Conservation (phyloP, 139 green algal genomes). For the Eudorina sp. region DNA sequence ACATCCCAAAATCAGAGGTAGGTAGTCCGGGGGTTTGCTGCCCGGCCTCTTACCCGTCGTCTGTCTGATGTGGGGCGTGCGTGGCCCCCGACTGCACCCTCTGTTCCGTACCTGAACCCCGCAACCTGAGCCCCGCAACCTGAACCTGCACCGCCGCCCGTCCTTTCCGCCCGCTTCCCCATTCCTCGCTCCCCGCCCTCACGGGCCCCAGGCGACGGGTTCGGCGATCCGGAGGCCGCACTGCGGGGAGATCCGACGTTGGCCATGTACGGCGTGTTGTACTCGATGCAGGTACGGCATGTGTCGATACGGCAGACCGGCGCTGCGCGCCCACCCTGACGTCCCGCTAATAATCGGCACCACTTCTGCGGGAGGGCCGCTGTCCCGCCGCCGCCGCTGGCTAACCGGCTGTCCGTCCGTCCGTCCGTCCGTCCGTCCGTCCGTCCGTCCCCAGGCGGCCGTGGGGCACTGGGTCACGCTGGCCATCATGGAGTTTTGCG, state of each 20-base stretch:
- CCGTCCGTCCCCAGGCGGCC: not conserved
- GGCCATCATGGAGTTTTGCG: conserved; percentile 10
- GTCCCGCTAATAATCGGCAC: not conserved
- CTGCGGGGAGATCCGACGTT: not conserved
- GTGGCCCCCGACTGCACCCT: too few relatives aligned
- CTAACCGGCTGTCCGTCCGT: too few relatives aligned
- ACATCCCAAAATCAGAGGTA: too few relatives aligned
- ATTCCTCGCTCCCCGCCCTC: too few relatives aligned
- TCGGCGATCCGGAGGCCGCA: not conserved
- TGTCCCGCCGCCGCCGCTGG: not conserved
- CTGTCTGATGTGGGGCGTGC: too few relatives aligned
- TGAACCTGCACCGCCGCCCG: not conserved
- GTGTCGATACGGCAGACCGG: too few relatives aligned
- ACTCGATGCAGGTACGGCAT: not conserved
- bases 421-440: too few relatives aligned
- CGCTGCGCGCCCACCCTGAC: not conserved
- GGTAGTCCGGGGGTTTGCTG: too few relatives aligned
- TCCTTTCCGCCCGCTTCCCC: not conserved
- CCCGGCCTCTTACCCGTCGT: too few relatives aligned
- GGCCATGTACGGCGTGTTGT: not conserved
- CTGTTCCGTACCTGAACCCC: not conserved
- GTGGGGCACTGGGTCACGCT: not conserved
- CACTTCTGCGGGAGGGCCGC: too few relatives aligned
- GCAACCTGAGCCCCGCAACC: not conserved
- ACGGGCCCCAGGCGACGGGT: not conserved